Evolutionary conservation across 2,329 filamentous ascomycete species (phyloP).

Genomic region (Metarhizium sp.): DNA sequence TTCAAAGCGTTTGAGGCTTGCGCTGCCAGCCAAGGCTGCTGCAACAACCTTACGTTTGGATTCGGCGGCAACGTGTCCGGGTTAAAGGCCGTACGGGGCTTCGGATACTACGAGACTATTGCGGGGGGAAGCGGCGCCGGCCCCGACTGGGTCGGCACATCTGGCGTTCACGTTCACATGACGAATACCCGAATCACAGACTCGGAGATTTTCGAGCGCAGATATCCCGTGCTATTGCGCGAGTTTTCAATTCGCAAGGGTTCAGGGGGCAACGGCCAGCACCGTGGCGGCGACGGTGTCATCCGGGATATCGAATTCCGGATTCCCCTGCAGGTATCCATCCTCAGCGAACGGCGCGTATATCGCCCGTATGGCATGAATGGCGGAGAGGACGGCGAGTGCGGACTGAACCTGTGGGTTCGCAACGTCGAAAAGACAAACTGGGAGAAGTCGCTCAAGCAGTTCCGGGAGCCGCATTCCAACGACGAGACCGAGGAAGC

Average conservation of each 20-base stretch:
- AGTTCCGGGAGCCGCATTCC: constrained; percentile 23
- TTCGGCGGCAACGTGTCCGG: constrained; percentile 44
- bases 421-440: constrained; percentile 54
- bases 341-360: constrained; percentile 68
- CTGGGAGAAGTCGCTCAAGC: constrained; percentile 34
- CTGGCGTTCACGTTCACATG: constrained; percentile 44
- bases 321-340: constrained; percentile 66
- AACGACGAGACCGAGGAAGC: constrained; percentile 20
- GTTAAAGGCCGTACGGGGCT: constrained; percentile 27
- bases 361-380: constrained; percentile 59
- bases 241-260: constrained; percentile 58
- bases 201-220: constrained; percentile 33
- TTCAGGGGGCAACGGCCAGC: constrained; percentile 56
- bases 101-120: constrained; percentile 53
- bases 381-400: constrained; percentile 69
- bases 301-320: constrained; percentile 72
- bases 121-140: constrained; percentile 60
- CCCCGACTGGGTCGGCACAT: constrained; percentile 35
- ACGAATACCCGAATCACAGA: constrained; percentile 71
- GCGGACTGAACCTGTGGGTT: constrained; percentile 83
- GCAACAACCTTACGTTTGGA: constrained; percentile 78
- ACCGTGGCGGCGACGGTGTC: constrained; percentile 64
- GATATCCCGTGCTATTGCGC: constrained; percentile 62
- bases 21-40: constrained; percentile 70
- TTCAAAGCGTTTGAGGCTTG: constrained; percentile 69